phyloP scores from a whole-genome alignment of 2,329 filamentous ascomycete genomes.

The Penicillium aurantiogriseum region DNA sequence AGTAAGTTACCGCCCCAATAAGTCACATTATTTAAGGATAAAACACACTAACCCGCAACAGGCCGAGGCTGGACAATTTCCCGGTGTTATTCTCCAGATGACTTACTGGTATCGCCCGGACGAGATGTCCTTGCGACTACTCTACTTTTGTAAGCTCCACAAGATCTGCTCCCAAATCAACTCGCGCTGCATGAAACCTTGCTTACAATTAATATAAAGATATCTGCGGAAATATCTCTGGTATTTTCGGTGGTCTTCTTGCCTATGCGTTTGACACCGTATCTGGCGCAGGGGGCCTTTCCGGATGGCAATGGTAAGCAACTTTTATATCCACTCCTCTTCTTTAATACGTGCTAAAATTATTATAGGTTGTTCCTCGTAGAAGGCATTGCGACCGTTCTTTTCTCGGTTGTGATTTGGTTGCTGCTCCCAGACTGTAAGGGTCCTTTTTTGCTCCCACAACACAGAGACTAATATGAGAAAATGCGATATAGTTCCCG shows the following conservation, averaged over 20 bases:
- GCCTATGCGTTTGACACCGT: slow-evolving; percentile 47
- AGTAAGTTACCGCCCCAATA: slow-evolving; percentile 20
- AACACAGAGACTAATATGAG: not conserved
- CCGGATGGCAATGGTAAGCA: slow-evolving; percentile 29
- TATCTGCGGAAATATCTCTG: slow-evolving; percentile 43
- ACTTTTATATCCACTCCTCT: not conserved
- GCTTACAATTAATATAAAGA: slow-evolving; percentile 23
- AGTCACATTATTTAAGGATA: not conserved
- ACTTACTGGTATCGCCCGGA: slow-evolving; percentile 51
- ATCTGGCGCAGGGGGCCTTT: slow-evolving; percentile 35
- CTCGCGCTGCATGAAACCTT: slow-evolving; percentile 14
- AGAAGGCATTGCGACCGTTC: slow-evolving; percentile 24
- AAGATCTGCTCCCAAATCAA: not conserved
- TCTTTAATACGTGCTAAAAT: not conserved
- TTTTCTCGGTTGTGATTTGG: slow-evolving; percentile 20
- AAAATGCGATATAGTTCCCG: slow-evolving; percentile 36
- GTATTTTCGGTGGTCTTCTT: slow-evolving; percentile 45
- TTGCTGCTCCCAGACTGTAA: slow-evolving; percentile 53
- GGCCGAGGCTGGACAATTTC: slow-evolving; percentile 46
- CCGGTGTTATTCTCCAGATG: slow-evolving; percentile 44
- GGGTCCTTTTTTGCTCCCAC: not conserved
- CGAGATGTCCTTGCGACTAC: slow-evolving; percentile 44
- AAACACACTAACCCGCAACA: not conserved
- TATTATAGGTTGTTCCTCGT: slow-evolving; percentile 21
- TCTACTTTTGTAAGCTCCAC: slow-evolving; percentile 46